A percentile compares a stretch with the other conserved stretches of the same genome.
Evolutionary conservation across 371 early-diverging fungal species (phyloP).

Genomic region (Haplosporangium sp.): DNA sequence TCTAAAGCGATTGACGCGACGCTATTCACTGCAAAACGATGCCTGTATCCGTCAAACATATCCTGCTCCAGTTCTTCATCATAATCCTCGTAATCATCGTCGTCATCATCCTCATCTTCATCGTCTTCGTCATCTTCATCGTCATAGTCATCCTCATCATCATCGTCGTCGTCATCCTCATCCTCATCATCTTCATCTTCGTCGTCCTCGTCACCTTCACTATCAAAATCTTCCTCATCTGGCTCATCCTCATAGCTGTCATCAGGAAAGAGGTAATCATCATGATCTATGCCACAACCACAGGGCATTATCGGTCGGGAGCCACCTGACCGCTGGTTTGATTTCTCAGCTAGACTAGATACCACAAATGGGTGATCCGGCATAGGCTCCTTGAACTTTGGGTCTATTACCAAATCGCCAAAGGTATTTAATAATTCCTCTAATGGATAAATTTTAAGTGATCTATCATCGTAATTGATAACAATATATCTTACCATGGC

Average conservation of each 20-base stretch:
- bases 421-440: background rate
- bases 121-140: slow-evolving; percentile 27
- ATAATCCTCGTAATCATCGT: slow-evolving; percentile 12
- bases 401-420: slow-evolving; percentile 11
- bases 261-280: slow-evolving; percentile 33
- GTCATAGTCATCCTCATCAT: slow-evolving; percentile 28
- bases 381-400: slow-evolving; percentile 28
- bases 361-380: slow-evolving; percentile 33
- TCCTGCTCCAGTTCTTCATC: slow-evolving; percentile 22
- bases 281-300: slow-evolving; percentile 26
- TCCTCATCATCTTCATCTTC: slow-evolving; percentile 31
- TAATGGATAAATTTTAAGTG: background rate
- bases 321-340: slow-evolving; percentile 27
- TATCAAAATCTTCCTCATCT: slow-evolving; percentile 17
- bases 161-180: slow-evolving; percentile 21
- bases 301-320: slow-evolving; percentile 11
- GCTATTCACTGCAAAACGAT: slow-evolving; percentile 16
- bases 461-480: background rate
- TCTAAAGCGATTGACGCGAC: slow-evolving; percentile 3
- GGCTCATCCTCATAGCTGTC: slow-evolving; percentile 41
- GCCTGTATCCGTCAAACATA: slow-evolving; percentile 29
- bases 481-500: slow-evolving; percentile 18
- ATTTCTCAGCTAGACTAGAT: slow-evolving; percentile 29
- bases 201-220: slow-evolving; percentile 29
- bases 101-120: slow-evolving; percentile 16